These are phyloP conservation scores for Verticillium isaacii DNA, from an alignment of 2,329 filamentous ascomycete genomes.

Conservation along the genomic window DNA sequence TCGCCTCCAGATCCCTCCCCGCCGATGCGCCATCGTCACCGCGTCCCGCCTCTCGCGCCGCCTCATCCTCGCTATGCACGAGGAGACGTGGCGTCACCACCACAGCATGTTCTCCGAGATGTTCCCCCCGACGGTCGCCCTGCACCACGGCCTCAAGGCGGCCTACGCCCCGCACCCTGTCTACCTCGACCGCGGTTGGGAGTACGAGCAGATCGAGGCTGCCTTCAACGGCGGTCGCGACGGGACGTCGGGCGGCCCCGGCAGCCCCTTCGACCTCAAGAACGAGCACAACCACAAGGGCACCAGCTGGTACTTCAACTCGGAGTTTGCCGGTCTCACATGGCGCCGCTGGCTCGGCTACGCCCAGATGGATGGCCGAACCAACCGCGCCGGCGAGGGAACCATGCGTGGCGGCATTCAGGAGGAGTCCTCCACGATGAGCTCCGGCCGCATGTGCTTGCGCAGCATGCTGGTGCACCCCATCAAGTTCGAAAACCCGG, in stretches of 20 bases:
- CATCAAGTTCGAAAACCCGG: conserved; percentile 61
- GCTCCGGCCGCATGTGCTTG: conserved; percentile 68
- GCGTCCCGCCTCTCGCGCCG: conserved; percentile 63
- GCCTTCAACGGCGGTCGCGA: conserved; percentile 75
- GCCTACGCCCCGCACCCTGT: conserved; percentile 79
- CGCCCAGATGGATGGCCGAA: conserved; percentile 46
- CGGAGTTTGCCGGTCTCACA: conserved; percentile 69
- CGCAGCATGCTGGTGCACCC: conserved; percentile 78
- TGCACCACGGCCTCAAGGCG: conserved; percentile 75
- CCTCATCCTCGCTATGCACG: conserved; percentile 67
- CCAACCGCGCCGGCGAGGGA: conserved; percentile 44
- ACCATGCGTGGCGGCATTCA: conserved; percentile 44
- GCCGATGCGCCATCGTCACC: conserved; percentile 67
- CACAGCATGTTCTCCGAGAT: conserved; percentile 77
- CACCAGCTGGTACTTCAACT: conserved; percentile 81
- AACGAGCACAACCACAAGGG: conserved; percentile 82
- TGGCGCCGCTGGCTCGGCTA: conserved; percentile 75
- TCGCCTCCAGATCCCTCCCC: conserved; percentile 51
- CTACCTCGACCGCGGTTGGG: conserved; percentile 75
- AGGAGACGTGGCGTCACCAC: conserved; percentile 62
- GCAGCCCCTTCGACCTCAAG: conserved; percentile 61
- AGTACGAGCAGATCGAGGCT: conserved; percentile 61
- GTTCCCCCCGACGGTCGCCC: conserved; percentile 66
- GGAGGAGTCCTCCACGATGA: conserved; percentile 38
- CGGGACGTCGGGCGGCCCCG: conserved; percentile 58